Base-by-base conservation (phyloP, 257 asterid species). In the Nyctanthes arbortristis region DNA sequence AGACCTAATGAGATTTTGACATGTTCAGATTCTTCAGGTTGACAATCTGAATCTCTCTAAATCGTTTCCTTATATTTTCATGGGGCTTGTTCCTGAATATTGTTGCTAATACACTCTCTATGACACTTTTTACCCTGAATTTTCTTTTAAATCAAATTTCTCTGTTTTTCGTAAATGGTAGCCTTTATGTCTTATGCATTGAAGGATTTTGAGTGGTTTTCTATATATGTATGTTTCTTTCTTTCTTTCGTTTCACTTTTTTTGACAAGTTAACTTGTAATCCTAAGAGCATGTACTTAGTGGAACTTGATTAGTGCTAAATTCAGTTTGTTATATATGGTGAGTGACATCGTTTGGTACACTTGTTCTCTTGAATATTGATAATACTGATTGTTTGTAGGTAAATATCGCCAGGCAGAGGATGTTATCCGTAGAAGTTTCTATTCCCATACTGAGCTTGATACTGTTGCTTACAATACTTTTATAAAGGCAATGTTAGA, bases 381-480 rank as follows among this genome's bases (percentile, higher is more conserved):
- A 33, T 77, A 40, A 60, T 47, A n/a, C n/a, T n/a, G 28, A 73
- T 28, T 56, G 65, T 83, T 69, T 77, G 75, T 84, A 91, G 97
- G 96, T 75, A 83, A 81, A 86, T 75, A 80, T 77, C 25, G 37
- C 54, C 90, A 86, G 74, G 91, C 84, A 4, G 84, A 83, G 75
- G 88, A 82, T 69, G 86, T 81, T 56, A 77, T 93, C 72, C 72
- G 49, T 29, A 81, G 63, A 63, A 77, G 96, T 81, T 84, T 93
- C 49, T 45, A n/a, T 54, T 79, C 77, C 65, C 79, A 82, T 67
- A 30, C 81, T 77, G 95, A 87, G 86, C 97, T 91, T 66, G 99
- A 93, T 74, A 86, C 98, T 28, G 94, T 93, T 77, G 97, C 94
- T 25, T 93, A 89, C 84, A 93, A 93, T 82, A 88, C 98, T 67